Percentiles rank a stretch among this genome's conserved stretches.
These are phyloP conservation scores for Pleurotus pulmonarius DNA, from an alignment of 768 basidiomycete species.

Conservation along the genomic window DNA sequence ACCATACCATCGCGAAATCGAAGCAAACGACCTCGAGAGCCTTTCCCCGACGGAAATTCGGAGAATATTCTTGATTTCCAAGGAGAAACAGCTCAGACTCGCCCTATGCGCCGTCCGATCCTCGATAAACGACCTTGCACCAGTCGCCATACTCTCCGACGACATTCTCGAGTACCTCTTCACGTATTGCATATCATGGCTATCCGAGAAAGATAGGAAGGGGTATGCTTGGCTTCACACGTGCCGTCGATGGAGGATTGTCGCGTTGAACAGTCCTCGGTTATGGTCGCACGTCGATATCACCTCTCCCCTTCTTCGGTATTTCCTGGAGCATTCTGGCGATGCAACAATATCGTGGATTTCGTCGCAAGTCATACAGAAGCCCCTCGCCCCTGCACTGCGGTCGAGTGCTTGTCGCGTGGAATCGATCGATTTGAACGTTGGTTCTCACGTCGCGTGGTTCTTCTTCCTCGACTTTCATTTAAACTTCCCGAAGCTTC, in stretches of 20 bases:
- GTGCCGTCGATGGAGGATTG: not conserved
- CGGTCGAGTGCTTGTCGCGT: not conserved
- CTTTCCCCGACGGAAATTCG: too few relatives aligned
- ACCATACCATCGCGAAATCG: too few relatives aligned
- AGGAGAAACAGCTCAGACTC: not conserved
- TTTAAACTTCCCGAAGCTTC: not conserved
- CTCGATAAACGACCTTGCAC: not conserved
- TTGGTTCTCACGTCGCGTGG: not conserved
- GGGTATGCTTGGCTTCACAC: not conserved
- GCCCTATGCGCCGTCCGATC: not conserved
- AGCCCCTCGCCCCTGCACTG: not conserved
- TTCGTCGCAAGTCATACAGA: not conserved
- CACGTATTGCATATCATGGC: not conserved
- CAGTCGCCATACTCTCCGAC: not conserved
- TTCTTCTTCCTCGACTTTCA: not conserved
- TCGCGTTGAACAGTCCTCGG: not conserved
- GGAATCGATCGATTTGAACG: not conserved
- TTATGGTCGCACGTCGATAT: not conserved
- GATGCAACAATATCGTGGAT: not conserved
- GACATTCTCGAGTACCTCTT: not conserved
- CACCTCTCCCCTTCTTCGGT: not conserved
- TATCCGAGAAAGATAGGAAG: not conserved
- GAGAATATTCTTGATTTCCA: too few relatives aligned
- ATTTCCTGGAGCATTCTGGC: not conserved
- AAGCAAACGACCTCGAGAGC: too few relatives aligned